Percentiles rank a stretch among this genome's conserved stretches.
Conservation (phyloP, 345 rosid species). For the Citrus trifoliata region DNA sequence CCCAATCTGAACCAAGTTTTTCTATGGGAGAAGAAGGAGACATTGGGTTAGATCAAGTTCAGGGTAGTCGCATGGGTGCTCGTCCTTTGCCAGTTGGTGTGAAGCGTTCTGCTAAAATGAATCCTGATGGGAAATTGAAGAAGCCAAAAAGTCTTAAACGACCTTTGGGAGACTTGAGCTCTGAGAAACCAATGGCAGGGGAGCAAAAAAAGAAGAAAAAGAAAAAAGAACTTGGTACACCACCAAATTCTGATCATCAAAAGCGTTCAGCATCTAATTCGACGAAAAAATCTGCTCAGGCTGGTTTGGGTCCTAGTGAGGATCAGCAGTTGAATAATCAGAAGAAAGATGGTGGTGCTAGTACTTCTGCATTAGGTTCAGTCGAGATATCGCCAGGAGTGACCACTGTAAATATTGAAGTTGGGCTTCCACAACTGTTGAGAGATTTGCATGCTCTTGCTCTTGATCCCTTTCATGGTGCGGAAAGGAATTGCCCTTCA, state of each 20-base stretch:
- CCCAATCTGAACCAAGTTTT: conserved; percentile 29
- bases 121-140: conserved; percentile 40
- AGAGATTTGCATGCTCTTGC: conserved; percentile 74
- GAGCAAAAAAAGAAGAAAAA: conserved; percentile 70
- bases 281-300: conserved; percentile 33
- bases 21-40: conserved; percentile 32
- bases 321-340: conserved; percentile 24
- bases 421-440: conserved; percentile 53
- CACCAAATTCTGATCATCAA: conserved; percentile 39
- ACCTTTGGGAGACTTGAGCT: conserved; percentile 35
- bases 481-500: conserved; percentile 45
- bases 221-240: conserved; percentile 46
- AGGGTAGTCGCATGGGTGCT: conserved; percentile 21
- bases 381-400: conserved; percentile 18
- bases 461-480: conserved; percentile 62
- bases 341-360: conserved; percentile 40
- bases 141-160: conserved; percentile 56
- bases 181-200: conserved; percentile 32
- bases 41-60: conserved; percentile 29
- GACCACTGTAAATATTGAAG: conserved; percentile 31
- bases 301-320: conserved; percentile 30
- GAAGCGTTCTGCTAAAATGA: conserved; percentile 32
- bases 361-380: conserved; percentile 13
- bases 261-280: conserved; percentile 27
- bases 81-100: conserved; percentile 33